Conservation (phyloP, 208 protist genomes). For the Kentomonas sorsogonicus region DNA sequence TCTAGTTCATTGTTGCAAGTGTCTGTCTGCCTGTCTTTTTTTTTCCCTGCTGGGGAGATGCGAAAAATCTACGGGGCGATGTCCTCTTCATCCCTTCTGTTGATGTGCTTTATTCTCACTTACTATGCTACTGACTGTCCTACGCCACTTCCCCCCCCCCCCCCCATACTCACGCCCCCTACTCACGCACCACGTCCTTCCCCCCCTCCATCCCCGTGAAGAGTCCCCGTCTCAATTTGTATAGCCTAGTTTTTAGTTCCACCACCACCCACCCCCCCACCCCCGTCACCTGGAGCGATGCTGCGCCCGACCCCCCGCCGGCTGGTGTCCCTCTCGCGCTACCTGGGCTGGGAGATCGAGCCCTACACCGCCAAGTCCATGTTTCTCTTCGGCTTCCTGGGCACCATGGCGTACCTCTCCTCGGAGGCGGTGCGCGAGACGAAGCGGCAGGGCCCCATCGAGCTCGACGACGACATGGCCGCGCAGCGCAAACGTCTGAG, state of each 20-base stretch:
- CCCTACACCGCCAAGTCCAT: conserved; percentile 80
- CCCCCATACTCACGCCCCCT: no score
- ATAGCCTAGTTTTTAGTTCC: no score
- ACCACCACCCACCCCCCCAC: no score
- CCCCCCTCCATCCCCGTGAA: no score
- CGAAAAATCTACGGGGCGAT: background rate
- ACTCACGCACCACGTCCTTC: no score
- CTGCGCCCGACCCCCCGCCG: conserved; percentile 44
- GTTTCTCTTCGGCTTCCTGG: conserved; percentile 78
- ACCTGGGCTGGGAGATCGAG: conserved; percentile 55
- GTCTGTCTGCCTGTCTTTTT: background rate
- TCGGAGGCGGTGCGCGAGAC: conserved; percentile 74
- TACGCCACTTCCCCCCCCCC: no score
- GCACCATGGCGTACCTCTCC: conserved; percentile 57
- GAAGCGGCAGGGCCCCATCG: conserved; percentile 69
- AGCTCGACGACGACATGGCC: conserved; percentile 67
- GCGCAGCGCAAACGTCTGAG: conserved; percentile 52
- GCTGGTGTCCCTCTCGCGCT: conserved; percentile 42
- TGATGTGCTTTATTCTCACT: background rate
- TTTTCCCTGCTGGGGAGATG: background rate
- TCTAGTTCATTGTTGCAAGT: background rate
- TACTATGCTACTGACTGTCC: no score
- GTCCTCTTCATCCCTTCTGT: background rate
- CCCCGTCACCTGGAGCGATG: no score
- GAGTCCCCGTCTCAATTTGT: no score